Evolutionary conservation across 2,329 filamentous ascomycete species (phyloP), one percentile per base, ranked within the genome.

Genomic region (Diplodia intermedia): DNA sequence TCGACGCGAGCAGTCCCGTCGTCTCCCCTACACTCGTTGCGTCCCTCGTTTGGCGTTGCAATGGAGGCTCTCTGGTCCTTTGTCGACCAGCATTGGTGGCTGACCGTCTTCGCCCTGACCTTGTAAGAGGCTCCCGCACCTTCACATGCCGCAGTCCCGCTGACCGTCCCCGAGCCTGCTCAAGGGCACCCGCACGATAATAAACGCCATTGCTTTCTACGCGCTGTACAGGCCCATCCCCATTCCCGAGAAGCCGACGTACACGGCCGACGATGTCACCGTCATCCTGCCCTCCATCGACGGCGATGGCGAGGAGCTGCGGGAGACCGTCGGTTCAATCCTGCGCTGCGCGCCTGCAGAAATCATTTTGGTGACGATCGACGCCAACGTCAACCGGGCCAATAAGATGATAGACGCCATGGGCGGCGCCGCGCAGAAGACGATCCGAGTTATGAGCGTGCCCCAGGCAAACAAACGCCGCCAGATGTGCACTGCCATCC

Each of bases 201-300:
- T 97, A 73, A 95, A 97, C 78, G 88, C 92, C 74, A 82, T 91
- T 74, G 78, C 78, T 56, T 93, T 91, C 74, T 94, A 96, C 78
- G 95, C 92, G 91, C 85, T 84, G 12, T 97, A 97, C 82, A 91
- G 89, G 79, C 93, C 94, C 31, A 91, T 93, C 70, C 91, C 91
- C 52, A 90, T 94, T 66, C 91, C 93, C 50, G 87, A 88, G 69
- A 91, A 93, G 71, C 93, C 94, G n/a, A 89, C 85, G 54, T 90
- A 93, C 77, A 92, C 89, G 33, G 86, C 89, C 40, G 82, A 91
- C 73, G 92, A 98, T 86, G 93, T 97, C 74, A 97, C 94, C 6
- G 93, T 97, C 71, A 92, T 98, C 73, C 91, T 97, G 70, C 94
- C 94, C 8, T 96, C 94, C 12, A 93, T 98, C 71, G 92, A 96